Conservation (phyloP, 2,329 filamentous ascomycete species). For the Atkinsonella hypoxylon region DNA sequence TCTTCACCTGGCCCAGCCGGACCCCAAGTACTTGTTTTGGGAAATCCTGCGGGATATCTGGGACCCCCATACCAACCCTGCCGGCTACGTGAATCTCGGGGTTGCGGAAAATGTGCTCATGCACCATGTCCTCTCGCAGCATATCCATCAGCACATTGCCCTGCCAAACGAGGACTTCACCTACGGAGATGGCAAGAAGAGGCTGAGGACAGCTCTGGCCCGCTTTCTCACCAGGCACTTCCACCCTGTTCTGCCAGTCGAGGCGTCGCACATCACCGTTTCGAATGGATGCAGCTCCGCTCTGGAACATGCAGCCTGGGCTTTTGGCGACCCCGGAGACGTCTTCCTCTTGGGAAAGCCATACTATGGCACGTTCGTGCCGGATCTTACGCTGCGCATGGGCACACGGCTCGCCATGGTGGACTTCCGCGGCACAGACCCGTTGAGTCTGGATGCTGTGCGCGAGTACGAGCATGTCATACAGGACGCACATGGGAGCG, state of each 20-base stretch:
- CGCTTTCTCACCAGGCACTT: constrained; percentile 25
- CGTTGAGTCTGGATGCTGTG: constrained; percentile 28
- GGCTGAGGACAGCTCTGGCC: constrained; percentile 19
- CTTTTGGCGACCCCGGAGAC: constrained; percentile 27
- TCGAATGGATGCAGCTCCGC: constrained; percentile 30
- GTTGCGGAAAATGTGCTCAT: constrained; percentile 42
- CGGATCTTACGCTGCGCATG: constrained; percentile 31
- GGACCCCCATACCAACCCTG: constrained; percentile 26
- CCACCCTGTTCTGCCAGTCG: constrained; percentile 15
- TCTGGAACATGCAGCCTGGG: constrained; percentile 29
- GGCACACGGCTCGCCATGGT: constrained; percentile 30
- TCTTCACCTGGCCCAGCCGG: constrained; percentile 14
- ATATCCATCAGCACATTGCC: constrained; percentile 27
- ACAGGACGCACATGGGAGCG: constrained; percentile 24
- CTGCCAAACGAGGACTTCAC: constrained; percentile 22
- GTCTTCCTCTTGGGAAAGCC: constrained; percentile 29
- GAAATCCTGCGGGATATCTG: constrained; percentile 33
- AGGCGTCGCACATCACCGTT: constrained; percentile 22
- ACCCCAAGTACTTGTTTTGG: constrained; percentile 21
- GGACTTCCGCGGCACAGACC: constrained; percentile 30
- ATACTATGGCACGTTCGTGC: constrained; percentile 35
- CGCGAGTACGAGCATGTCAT: constrained; percentile 31
- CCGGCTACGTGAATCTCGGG: constrained; percentile 36
- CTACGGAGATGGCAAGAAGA: constrained; percentile 29
- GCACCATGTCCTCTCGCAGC: constrained; percentile 31